phyloP scores from a whole-genome alignment of 2,329 filamentous ascomycete species.

The Aspergillus glaucus region DNA sequence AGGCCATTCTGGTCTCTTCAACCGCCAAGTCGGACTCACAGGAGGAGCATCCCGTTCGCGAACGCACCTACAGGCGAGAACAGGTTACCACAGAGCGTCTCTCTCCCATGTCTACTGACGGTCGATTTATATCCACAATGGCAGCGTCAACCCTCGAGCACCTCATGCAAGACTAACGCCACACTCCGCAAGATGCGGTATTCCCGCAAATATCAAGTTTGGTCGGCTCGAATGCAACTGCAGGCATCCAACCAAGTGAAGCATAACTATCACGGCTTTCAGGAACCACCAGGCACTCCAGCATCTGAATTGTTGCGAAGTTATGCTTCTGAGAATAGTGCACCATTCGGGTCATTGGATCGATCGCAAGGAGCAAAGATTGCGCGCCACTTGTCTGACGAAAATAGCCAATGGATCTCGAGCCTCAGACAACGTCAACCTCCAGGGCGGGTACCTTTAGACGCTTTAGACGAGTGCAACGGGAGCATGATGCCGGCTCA shows the following conservation, averaged over 20 bases:
- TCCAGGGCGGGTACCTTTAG: neutral
- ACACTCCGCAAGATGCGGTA: neutral
- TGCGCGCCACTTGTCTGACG: neutral
- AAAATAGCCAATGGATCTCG: neutral
- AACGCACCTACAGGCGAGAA: too few species aligned
- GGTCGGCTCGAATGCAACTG: slow-evolving; percentile 34
- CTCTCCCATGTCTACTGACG: slow-evolving; percentile 12
- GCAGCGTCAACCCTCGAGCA: neutral
- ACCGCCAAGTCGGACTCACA: neutral
- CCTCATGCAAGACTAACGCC: neutral
- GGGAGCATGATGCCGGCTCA: neutral
- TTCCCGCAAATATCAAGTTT: slow-evolving; percentile 26
- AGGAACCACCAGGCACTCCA: slow-evolving; percentile 33
- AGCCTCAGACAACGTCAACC: neutral
- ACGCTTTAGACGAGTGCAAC: too few species aligned
- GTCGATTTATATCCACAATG: neutral
- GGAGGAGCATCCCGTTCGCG: too few species aligned
- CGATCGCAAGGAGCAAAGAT: neutral
- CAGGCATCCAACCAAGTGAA: slow-evolving; percentile 11
- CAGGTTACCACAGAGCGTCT: slow-evolving; percentile 4
- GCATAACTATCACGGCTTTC: slow-evolving; percentile 13
- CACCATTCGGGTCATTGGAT: neutral
- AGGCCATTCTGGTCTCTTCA: neutral
- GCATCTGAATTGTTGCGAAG: slow-evolving; percentile 21
- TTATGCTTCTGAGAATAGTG: slow-evolving; percentile 9